phyloP scores from a whole-genome alignment of 2,329 filamentous ascomycete species.

The Fusarium dlaminii region DNA sequence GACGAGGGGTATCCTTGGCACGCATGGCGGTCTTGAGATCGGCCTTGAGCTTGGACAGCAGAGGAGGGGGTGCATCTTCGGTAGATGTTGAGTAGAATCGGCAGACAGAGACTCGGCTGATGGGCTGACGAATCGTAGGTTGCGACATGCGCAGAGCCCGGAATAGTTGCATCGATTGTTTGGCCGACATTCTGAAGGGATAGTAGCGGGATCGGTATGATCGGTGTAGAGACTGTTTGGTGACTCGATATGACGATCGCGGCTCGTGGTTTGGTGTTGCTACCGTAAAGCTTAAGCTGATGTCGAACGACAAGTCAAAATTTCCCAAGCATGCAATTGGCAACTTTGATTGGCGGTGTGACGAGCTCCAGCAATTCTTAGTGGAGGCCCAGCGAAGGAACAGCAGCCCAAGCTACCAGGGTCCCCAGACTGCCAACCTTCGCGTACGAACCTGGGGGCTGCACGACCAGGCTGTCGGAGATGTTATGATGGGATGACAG shows the following conservation, averaged over 20 bases:
- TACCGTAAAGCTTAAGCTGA: conserved; percentile 15
- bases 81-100: conserved; percentile 49
- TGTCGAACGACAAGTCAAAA: conserved; percentile 35
- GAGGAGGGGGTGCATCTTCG: conserved; percentile 54
- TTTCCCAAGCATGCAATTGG: conserved; percentile 38
- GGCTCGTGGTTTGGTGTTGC: conserved; percentile 5
- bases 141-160: conserved; percentile 39
- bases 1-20: conserved; percentile 69
- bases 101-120: conserved; percentile 22
- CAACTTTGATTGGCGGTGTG: conserved; percentile 32
- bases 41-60: conserved; percentile 63
- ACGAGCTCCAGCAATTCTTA: conserved; percentile 5
- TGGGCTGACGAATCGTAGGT: conserved; percentile 23
- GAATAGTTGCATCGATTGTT: conserved; percentile 37
- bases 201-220: background rate
- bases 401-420: conserved; percentile 7
- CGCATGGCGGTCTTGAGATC: conserved; percentile 75
- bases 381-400: background rate
- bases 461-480: conserved; percentile 7
- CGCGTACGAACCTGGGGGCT: background rate
- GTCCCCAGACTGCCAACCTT: conserved; percentile 12
- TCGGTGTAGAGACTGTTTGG: background rate
- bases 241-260: conserved; percentile 18
- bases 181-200: conserved; percentile 36
- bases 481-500: background rate